These are phyloP conservation scores for Coemansia sp. DNA, from an alignment of 192 early-diverging fungal genomes.

Conservation along the genomic window DNA sequence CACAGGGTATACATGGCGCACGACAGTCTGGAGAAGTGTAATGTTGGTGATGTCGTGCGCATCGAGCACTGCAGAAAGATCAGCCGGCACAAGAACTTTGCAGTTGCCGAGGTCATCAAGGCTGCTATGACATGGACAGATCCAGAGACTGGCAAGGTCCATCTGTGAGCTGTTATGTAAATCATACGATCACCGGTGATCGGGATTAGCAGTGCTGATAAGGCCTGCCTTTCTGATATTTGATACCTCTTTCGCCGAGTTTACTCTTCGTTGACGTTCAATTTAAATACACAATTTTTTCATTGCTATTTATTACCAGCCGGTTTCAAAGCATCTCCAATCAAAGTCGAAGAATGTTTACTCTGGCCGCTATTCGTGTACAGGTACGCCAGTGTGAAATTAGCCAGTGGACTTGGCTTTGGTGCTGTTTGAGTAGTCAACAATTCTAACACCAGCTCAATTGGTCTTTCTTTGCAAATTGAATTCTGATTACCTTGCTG, in stretches of 20 bases:
- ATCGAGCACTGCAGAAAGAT: conserved; percentile 88
- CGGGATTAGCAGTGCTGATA: background rate
- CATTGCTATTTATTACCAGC: background rate
- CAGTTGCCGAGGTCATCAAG: conserved; percentile 78
- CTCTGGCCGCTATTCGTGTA: conserved; percentile 34
- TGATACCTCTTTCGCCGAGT: background rate
- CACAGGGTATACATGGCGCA: conserved; percentile 91
- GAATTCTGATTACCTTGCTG: background rate
- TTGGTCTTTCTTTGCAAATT: background rate
- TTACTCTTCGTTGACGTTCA: background rate
- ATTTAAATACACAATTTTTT: background rate
- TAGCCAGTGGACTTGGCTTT: background rate
- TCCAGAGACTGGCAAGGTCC: conserved; percentile 49
- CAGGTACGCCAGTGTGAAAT: conserved; percentile 24
- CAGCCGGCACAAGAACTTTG: conserved; percentile 86
- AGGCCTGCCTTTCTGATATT: background rate
- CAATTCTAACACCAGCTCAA: background rate
- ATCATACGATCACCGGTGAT: conserved; percentile 3
- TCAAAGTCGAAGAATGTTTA: conserved; percentile 23
- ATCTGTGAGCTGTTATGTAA: conserved; percentile 19
- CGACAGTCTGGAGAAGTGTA: conserved; percentile 77
- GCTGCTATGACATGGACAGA: conserved; percentile 51
- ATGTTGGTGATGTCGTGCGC: conserved; percentile 85
- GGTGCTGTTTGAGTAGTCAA: background rate
- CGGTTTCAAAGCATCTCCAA: background rate